Conservation (phyloP, 371 early-diverging fungal species). For the Apophysomyces elegans region DNA sequence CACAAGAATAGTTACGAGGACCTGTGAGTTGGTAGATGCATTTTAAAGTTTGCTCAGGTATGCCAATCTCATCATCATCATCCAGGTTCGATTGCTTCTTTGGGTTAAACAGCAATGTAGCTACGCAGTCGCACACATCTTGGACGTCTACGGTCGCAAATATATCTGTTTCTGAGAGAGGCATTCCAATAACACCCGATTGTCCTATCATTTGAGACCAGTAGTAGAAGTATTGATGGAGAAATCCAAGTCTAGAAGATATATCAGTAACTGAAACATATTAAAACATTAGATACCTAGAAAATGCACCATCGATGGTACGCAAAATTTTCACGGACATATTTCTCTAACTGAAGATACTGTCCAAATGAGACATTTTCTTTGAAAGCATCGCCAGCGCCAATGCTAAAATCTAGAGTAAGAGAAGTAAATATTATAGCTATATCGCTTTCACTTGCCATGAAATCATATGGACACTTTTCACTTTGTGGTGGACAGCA, state of each 20-base stretch:
- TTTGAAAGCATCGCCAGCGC: neutral
- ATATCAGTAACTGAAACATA: too few species aligned
- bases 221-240: slow-evolving; percentile 18
- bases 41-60: slow-evolving; percentile 15
- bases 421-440: neutral
- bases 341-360: slow-evolving; percentile 11
- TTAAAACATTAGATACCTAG: neutral
- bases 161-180: slow-evolving; percentile 1
- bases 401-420: slow-evolving; percentile 6
- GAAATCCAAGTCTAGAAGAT: neutral
- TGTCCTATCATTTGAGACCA: slow-evolving; percentile 23
- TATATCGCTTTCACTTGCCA: neutral
- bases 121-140: slow-evolving; percentile 23
- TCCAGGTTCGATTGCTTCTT: slow-evolving; percentile 6
- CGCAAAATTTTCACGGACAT: slow-evolving; percentile 14
- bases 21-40: slow-evolving; percentile 23
- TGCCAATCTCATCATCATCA: slow-evolving; percentile 10
- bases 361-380: slow-evolving; percentile 4
- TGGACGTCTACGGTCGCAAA: slow-evolving; percentile 15
- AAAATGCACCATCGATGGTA: slow-evolving; percentile 26
- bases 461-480: slow-evolving; percentile 17
- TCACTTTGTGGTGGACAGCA: slow-evolving; percentile 11
- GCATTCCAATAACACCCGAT: slow-evolving; percentile 20
- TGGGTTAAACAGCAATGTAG: slow-evolving; percentile 15
- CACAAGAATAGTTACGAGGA: slow-evolving; percentile 12